These are phyloP conservation scores for Pisolithus albus DNA, from an alignment of 768 basidiomycete species.

Conservation along the genomic window DNA sequence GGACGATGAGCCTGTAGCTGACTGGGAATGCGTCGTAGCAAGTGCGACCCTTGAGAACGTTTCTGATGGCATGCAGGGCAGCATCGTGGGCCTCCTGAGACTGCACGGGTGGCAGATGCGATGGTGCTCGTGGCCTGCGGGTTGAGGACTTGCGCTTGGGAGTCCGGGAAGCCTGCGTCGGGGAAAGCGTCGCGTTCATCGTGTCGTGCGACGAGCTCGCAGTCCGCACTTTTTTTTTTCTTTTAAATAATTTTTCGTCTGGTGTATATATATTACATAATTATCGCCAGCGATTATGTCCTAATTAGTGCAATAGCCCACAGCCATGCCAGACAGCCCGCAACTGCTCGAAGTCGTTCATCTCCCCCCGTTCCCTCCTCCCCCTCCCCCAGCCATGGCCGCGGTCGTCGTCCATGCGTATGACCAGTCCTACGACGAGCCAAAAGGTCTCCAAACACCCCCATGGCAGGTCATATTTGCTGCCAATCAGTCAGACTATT, in stretches of 20 bases:
- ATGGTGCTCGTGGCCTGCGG: conserved; percentile 46
- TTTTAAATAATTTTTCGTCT: neutral
- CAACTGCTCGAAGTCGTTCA: no score
- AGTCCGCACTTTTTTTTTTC: neutral
- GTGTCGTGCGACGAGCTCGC: conserved; percentile 11
- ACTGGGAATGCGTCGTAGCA: conserved; percentile 98
- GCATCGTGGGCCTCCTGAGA: conserved; percentile 59
- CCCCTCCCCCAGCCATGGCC: no score
- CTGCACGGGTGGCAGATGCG: conserved; percentile 49
- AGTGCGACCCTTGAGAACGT: conserved; percentile 76
- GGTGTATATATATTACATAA: neutral
- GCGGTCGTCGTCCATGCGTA: no score
- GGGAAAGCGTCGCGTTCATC: conserved; percentile 46
- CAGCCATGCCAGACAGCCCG: no score
- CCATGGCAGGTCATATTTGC: conserved; percentile 1
- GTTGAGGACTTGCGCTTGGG: conserved; percentile 52
- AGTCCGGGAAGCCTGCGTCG: conserved; percentile 41
- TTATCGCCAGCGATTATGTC: neutral
- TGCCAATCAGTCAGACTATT: conserved; percentile 8
- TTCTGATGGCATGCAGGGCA: conserved; percentile 64
- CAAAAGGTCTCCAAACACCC: neutral
- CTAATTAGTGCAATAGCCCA: no score
- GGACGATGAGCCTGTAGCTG: conserved; percentile 91
- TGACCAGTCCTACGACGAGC: neutral
- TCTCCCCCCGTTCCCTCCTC: no score